Conservation (phyloP, 23 red algal genomes). For the Gracilariopsis chorda region DNA sequence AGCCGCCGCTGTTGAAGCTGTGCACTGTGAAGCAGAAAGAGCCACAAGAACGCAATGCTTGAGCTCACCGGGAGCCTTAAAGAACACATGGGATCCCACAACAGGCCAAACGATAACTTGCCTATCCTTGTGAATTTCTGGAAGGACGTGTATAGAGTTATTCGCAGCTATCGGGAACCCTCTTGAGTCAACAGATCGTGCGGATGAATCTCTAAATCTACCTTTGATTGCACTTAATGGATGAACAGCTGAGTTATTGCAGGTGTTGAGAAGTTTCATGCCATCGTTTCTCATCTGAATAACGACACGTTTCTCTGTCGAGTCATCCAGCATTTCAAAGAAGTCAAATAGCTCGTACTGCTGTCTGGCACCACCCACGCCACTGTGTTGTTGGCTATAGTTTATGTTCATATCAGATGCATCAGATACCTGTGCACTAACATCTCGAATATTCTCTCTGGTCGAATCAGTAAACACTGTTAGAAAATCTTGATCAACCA, state of each 20-base stretch:
- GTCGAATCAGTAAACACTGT: slow-evolving; percentile 79
- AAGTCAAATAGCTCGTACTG: slow-evolving; percentile 86
- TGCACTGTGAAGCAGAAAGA: slow-evolving; percentile 1
- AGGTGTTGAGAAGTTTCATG: slow-evolving; percentile 40
- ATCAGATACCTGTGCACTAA: slow-evolving; percentile 22
- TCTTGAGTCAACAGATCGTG: slow-evolving; percentile 50
- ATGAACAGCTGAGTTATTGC: slow-evolving; percentile 32
- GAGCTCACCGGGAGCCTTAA: slow-evolving; percentile 73
- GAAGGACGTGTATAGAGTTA: slow-evolving; percentile 62
- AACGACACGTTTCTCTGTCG: slow-evolving; percentile 46
- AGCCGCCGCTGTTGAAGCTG: slow-evolving; percentile 21
- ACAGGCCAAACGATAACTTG: slow-evolving; percentile 62
- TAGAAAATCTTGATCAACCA: slow-evolving; percentile 53
- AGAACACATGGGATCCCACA: slow-evolving; percentile 45
- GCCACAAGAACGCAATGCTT: slow-evolving; percentile 64
- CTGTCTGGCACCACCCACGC: background rate
- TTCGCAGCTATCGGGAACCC: slow-evolving; percentile 55
- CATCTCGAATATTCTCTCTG: slow-evolving; percentile 57
- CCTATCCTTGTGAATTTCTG: slow-evolving; percentile 51
- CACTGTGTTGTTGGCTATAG: background rate
- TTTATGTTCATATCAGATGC: slow-evolving; percentile 41
- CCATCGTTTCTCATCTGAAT: slow-evolving; percentile 59
- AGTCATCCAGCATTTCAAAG: slow-evolving; percentile 56
- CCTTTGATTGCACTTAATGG: slow-evolving; percentile 54
- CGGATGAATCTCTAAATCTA: slow-evolving; percentile 5